phyloP scores from a whole-genome alignment of 139 green algal genomes.

The Micractinium sp. region DNA sequence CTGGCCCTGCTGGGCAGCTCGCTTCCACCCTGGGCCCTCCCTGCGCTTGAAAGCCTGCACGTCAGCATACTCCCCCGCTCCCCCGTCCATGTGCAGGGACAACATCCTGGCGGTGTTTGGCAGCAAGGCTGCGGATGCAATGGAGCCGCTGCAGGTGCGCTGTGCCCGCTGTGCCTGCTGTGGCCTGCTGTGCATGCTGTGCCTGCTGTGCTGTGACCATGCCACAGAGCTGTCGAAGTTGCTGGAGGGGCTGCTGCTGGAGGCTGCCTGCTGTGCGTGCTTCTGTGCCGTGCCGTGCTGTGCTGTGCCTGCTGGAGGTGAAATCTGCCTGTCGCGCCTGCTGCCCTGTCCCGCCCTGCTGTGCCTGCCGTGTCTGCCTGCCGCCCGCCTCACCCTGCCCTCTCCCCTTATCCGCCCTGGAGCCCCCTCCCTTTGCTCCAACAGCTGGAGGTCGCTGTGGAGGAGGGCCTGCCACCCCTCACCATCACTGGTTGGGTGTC shows the following conservation, averaged over 20 bases:
- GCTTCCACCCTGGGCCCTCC: no score
- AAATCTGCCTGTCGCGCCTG: no score
- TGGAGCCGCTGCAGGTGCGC: constrained; percentile 71
- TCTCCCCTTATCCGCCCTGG: background rate
- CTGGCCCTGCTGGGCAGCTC: no score
- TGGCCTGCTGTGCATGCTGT: no score
- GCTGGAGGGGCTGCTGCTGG: background rate
- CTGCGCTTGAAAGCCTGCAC: background rate
- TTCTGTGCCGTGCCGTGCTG: background rate
- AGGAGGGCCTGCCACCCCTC: constrained; percentile 12
- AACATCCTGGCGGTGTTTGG: constrained; percentile 90
- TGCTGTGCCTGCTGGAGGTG: background rate
- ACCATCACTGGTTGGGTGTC: constrained; percentile 75
- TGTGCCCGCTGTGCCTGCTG: no score
- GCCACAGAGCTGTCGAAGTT: background rate
- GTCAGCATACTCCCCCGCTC: background rate
- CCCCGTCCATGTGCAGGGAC: constrained; percentile 36
- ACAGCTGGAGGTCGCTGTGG: constrained; percentile 40
- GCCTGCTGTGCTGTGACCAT: no score
- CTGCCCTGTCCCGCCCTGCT: background rate
- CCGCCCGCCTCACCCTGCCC: background rate
- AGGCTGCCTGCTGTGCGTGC: background rate
- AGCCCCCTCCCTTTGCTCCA: background rate
- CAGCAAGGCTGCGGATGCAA: constrained; percentile 57
- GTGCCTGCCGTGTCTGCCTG: background rate